Conservation (phyloP, 352 stramenopile species). For the Globisporangium parvum region DNA sequence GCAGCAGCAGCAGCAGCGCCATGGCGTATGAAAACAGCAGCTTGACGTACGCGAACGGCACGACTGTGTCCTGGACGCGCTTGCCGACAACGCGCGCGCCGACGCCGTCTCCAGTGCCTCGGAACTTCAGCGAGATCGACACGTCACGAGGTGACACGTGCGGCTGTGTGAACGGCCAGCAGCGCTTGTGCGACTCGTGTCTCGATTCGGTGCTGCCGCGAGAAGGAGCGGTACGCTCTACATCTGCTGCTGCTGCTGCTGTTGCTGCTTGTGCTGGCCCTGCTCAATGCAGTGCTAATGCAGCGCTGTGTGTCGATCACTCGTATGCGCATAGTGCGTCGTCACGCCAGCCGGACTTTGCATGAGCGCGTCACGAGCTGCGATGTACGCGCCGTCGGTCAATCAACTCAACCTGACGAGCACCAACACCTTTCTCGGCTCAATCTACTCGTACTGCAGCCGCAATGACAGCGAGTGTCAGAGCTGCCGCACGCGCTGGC, state of each 20-base stretch:
- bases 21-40: too few species aligned
- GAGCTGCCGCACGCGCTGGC: not conserved
- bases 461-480: not conserved
- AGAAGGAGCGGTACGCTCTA: not conserved
- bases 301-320: not conserved
- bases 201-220: slow-evolving; percentile 10
- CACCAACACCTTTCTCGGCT: not conserved
- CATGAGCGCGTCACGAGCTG: not conserved
- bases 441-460: not conserved
- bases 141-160: not conserved
- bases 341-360: not conserved
- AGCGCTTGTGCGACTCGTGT: not conserved
- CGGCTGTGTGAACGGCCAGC: not conserved
- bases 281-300: not conserved
- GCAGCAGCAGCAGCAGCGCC: too few species aligned
- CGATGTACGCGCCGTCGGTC: not conserved
- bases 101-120: not conserved
- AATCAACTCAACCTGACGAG: not conserved
- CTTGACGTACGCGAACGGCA: too few species aligned
- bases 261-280: not conserved
- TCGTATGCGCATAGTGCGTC: not conserved
- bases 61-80: too few species aligned
- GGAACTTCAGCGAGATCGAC: slow-evolving; percentile 1
- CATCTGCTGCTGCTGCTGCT: not conserved
- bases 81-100: not conserved